A percentile compares a stretch with the other conserved stretches of the same genome.
These are phyloP conservation scores for Camelina neglecta DNA, from an alignment of 345 rosid genomes.

Conservation along the genomic window DNA sequence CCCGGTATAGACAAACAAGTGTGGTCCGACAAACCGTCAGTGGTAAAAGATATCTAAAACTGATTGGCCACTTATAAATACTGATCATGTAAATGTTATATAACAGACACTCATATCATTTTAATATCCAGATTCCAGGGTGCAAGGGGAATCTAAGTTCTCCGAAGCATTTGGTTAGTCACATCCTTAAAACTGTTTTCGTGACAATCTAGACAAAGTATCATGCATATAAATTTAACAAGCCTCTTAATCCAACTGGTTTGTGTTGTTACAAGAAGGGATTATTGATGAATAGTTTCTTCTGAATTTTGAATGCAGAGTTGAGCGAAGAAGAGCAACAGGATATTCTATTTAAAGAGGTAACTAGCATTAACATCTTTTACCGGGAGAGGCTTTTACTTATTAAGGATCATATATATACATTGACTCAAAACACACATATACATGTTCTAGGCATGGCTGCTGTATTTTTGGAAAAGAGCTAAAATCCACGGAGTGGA, in stretches of 20 bases:
- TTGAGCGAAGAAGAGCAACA: slow-evolving; percentile 74
- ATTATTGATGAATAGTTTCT: slow-evolving; percentile 15
- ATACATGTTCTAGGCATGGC: slow-evolving; percentile 67
- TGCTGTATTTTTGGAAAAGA: slow-evolving; percentile 83
- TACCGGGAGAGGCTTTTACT: not conserved
- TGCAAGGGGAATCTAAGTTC: slow-evolving; percentile 68
- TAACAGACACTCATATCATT: slow-evolving; percentile 21
- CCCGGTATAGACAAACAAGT: slow-evolving; percentile 61
- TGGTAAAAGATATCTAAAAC: slow-evolving; percentile 43
- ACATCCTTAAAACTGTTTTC: slow-evolving; percentile 9
- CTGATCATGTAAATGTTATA: slow-evolving; percentile 17
- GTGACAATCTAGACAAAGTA: slow-evolving; percentile 10
- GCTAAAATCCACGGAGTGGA: slow-evolving; percentile 72
- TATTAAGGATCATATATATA: not conserved
- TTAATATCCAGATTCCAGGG: slow-evolving; percentile 62
- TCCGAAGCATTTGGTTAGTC: slow-evolving; percentile 83
- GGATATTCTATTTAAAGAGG: slow-evolving; percentile 93
- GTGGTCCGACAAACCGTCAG: slow-evolving; percentile 53
- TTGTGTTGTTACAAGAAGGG: slow-evolving; percentile 15
- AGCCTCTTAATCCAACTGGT: slow-evolving; percentile 11
- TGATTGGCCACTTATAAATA: not conserved
- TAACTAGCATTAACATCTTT: slow-evolving; percentile 23
- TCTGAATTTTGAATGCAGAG: slow-evolving; percentile 56
- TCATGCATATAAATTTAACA: slow-evolving; percentile 3
- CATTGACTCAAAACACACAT: not conserved